A percentile compares a stretch with the other conserved stretches of the same genome.
phyloP scores from a whole-genome alignment of 495 filamentous ascomycete genomes.

The Evansstolkia leycettana region DNA sequence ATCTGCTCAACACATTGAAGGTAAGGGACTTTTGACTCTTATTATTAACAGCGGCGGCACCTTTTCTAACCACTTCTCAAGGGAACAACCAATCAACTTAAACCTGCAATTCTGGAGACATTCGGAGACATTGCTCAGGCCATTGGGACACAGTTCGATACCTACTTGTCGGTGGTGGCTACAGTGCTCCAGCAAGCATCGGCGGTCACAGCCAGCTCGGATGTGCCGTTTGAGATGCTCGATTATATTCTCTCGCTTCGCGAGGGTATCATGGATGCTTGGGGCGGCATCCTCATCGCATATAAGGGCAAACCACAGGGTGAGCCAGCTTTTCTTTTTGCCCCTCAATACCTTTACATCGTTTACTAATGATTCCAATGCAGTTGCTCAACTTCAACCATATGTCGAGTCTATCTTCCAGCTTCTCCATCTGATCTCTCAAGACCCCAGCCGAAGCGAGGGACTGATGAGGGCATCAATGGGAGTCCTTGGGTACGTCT shows the following conservation, averaged over 20 bases:
- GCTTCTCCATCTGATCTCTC: constrained; percentile 67
- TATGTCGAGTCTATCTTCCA: constrained; percentile 83
- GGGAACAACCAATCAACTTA: constrained; percentile 82
- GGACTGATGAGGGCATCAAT: constrained; percentile 82
- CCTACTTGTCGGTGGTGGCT: constrained; percentile 81
- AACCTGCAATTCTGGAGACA: constrained; percentile 93
- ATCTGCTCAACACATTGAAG: constrained; percentile 76
- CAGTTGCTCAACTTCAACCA: constrained; percentile 57
- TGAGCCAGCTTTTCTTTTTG: constrained; percentile 7
- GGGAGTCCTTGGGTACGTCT: constrained; percentile 85
- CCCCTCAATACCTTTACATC: background rate
- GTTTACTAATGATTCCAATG: constrained; percentile 12
- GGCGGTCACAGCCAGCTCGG: constrained; percentile 55
- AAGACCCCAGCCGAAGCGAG: constrained; percentile 79
- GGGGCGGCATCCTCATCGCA: constrained; percentile 88
- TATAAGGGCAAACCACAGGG: constrained; percentile 59
- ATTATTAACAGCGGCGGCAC: too few species aligned
- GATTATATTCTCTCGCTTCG: constrained; percentile 91
- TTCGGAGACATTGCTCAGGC: constrained; percentile 97
- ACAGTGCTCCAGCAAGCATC: constrained; percentile 90
- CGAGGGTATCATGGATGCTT: constrained; percentile 98
- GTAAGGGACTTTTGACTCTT: constrained; percentile 35
- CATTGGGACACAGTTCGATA: constrained; percentile 84
- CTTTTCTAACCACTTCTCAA: background rate
- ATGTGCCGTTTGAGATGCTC: constrained; percentile 76